Evolutionary conservation across 1,139 yeast genomes (phyloP).

Genomic region (Suhomyces terraborum): DNA sequence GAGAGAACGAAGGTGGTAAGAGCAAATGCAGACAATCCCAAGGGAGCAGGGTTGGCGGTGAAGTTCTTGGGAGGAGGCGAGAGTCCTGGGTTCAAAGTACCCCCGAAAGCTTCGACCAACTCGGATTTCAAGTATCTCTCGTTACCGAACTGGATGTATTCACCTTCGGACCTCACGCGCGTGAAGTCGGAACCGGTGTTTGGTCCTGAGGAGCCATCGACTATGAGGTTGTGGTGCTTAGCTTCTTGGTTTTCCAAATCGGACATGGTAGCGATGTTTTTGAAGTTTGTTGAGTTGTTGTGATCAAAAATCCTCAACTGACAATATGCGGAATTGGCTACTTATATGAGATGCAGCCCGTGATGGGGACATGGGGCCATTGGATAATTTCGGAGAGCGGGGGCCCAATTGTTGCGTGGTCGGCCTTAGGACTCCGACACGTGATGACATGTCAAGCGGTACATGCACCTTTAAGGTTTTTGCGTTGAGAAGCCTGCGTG

Average conservation of each 20-base stretch:
- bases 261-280: slow-evolving; percentile 5
- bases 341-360: slow-evolving; percentile 3
- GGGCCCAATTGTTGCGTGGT: slow-evolving; percentile 5
- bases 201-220: slow-evolving; percentile 6
- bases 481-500: no score
- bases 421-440: slow-evolving; percentile 7
- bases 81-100: slow-evolving; percentile 67
- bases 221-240: slow-evolving; percentile 6
- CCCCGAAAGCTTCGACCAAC: slow-evolving; percentile 70
- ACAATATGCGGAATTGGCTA: not conserved
- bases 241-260: slow-evolving; percentile 13
- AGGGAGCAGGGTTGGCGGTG: slow-evolving; percentile 87
- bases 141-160: slow-evolving; percentile 71
- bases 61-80: slow-evolving; percentile 65
- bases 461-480: not conserved
- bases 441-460: slow-evolving; percentile 1
- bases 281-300: not conserved
- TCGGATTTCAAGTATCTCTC: slow-evolving; percentile 60
- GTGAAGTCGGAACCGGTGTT: slow-evolving; percentile 8
- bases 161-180: slow-evolving; percentile 40
- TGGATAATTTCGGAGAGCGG: slow-evolving; percentile 4
- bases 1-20: slow-evolving; percentile 81
- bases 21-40: slow-evolving; percentile 83
- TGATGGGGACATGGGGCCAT: slow-evolving; percentile 5
- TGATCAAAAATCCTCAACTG: not conserved